These are phyloP conservation scores for Exophiala xenobiotica DNA, from an alignment of 2,329 filamentous ascomycete genomes.

Conservation along the genomic window DNA sequence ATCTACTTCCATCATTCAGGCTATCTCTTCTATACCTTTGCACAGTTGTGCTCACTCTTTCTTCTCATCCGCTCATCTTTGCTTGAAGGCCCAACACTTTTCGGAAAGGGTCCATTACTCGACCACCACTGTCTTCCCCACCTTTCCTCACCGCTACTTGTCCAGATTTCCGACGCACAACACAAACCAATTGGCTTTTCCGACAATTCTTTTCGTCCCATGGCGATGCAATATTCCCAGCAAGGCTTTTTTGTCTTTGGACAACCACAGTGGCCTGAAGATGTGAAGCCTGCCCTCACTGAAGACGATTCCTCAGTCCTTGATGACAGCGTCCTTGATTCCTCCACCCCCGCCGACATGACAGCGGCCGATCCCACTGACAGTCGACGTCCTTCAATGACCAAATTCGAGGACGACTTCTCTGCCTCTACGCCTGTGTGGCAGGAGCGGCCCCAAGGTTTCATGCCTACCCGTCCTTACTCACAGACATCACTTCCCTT, in stretches of 20 bases:
- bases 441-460: conserved; percentile 48
- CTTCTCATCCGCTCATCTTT: conserved; percentile 4
- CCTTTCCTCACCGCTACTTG: conserved; percentile 24
- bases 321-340: conserved; percentile 53
- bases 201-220: conserved; percentile 12
- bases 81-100: conserved; percentile 4
- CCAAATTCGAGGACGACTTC: conserved; percentile 52
- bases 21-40: neutral
- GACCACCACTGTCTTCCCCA: conserved; percentile 20
- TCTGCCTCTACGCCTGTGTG: conserved; percentile 54
- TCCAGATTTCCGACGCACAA: conserved; percentile 18
- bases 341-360: conserved; percentile 47
- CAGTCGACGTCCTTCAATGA: conserved; percentile 46
- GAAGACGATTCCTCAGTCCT: conserved; percentile 54
- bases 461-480: conserved; percentile 42
- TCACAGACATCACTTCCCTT: conserved; percentile 48
- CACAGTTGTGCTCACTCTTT: conserved; percentile 7
- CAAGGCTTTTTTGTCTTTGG: conserved; percentile 43
- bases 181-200: conserved; percentile 11
- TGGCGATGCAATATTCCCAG: conserved; percentile 44
- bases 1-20: conserved; percentile 12
- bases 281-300: conserved; percentile 41
- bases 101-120: conserved; percentile 2
- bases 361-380: conserved; percentile 42
- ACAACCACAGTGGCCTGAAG: conserved; percentile 43